Evolutionary conservation across 2,329 filamentous ascomycete species (phyloP), one percentile per base, ranked within the genome.

Genomic region (Aureobasidium lini): DNA sequence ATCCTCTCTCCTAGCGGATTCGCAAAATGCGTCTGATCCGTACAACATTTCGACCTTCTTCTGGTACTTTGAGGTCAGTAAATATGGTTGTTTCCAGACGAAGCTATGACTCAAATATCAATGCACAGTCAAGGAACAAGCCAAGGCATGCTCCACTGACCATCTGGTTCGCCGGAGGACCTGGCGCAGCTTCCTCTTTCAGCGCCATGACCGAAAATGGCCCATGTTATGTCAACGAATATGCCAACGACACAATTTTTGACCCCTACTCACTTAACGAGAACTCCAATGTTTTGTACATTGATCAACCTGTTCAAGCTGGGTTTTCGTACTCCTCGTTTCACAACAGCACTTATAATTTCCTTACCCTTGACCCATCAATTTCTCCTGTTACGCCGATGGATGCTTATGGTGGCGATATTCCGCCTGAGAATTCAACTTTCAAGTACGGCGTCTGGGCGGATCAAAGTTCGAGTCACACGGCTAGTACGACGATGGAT

Each of bases 131-230:
- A 7, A 74, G 79, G 7, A 74, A 79, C 56, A 73, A 76, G 64
- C 73, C 81, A 1, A 61, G 63, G 6, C 73, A 76, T 13, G 69
- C 75, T 77, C 76, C 77, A 6, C 69, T 84, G 34, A 79, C 82
- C 2, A 79, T 86, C 64, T 87, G 81, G 81, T 75, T 87, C 63
- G 86, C 85, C 68, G 84, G 84, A 57, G 84, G 84, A 2, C 84
- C 84, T 1, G 84, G 84, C 6, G 78, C 78, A 40, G 84, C 81
- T 65, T 85, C 83, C 48, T 78, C 87, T 75, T 76, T 82, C 60
- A 83, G 83, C 23, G 76, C 87, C 64, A 85, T 86, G 64, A 73
- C 74, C 6, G 83, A 83, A 63, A 77, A 79, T 61, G 84, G 84
- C 2, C 73, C 76, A 6, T 79, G 76, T 54, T 69, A 70, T 43